Evolutionary conservation across 75 land plant species (phyloP).

Genomic region (Pinus taeda): DNA sequence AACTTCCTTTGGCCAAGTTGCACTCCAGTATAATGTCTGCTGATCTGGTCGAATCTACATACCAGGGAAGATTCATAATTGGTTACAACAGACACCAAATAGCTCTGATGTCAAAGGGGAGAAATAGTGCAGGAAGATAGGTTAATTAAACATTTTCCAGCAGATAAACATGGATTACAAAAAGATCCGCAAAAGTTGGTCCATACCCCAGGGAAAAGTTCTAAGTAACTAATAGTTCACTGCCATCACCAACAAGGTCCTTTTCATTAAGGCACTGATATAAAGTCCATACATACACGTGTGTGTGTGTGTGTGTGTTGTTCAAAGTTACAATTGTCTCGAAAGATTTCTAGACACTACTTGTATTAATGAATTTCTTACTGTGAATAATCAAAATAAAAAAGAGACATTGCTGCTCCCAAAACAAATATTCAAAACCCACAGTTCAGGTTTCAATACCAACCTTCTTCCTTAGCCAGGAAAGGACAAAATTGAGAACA

Average conservation of each 20-base stretch:
- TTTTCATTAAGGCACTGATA: background rate
- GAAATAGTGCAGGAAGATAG: background rate
- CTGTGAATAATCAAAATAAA: no score
- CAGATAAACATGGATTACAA: background rate
- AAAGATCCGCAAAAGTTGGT: background rate
- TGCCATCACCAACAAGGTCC: no score
- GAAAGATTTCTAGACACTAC: no score
- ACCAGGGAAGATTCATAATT: background rate
- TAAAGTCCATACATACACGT: background rate
- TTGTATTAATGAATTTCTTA: no score
- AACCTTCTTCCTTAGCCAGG: background rate
- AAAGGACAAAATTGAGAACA: background rate
- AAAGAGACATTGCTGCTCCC: background rate
- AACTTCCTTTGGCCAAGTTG: slow-evolving; percentile 99
- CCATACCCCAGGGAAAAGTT: no score
- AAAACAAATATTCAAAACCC: background rate
- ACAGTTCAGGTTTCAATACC: background rate
- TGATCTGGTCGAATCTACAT: slow-evolving; percentile 96
- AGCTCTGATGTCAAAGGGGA: background rate
- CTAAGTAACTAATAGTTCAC: no score
- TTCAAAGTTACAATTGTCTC: no score
- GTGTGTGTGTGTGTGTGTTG: no score
- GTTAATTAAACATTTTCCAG: no score
- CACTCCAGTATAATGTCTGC: slow-evolving; percentile 99
- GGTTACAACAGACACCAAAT: background rate